Conservation (phyloP, 2,329 filamentous ascomycete species). For the Cryphonectria radicalis region DNA sequence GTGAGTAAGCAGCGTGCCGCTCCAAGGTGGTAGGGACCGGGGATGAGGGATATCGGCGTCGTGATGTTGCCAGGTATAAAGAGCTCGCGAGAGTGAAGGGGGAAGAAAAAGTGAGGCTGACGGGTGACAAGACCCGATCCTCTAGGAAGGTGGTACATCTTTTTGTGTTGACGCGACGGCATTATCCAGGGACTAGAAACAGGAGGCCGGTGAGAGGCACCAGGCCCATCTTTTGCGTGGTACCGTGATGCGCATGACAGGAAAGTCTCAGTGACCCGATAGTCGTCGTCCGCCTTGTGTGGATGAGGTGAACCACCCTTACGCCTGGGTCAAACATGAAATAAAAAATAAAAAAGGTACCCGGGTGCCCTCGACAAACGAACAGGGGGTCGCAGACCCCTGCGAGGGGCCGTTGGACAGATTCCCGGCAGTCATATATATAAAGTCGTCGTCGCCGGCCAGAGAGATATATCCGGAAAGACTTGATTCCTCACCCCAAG, state of each 20-base stretch:
- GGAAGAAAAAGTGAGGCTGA: neutral
- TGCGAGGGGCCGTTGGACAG: constrained; percentile 12
- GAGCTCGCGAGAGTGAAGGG: neutral
- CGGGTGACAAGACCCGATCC: neutral
- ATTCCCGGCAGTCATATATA: neutral
- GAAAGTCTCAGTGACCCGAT: constrained; percentile 20
- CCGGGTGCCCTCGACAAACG: constrained; percentile 14
- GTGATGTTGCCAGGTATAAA: neutral
- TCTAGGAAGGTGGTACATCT: constrained; percentile 5
- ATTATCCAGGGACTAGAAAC: constrained; percentile 4
- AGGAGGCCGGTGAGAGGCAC: constrained; percentile 10
- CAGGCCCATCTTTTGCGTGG: constrained; percentile 19
- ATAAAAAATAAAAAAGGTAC: constrained; percentile 10
- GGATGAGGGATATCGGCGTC: neutral
- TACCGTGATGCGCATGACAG: constrained; percentile 26
- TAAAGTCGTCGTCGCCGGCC: neutral
- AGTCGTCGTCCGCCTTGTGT: constrained; percentile 16
- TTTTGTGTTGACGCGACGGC: neutral
- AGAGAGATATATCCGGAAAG: neutral
- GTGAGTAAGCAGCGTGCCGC: neutral
- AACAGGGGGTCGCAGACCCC: constrained; percentile 22
- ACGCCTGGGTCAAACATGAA: constrained; percentile 17
- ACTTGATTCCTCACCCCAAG: neutral
- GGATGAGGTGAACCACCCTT: constrained; percentile 17
- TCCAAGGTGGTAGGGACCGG: neutral